phyloP scores from a whole-genome alignment of 179 eudicot genomes.

The Sideroxylon spinosum region DNA sequence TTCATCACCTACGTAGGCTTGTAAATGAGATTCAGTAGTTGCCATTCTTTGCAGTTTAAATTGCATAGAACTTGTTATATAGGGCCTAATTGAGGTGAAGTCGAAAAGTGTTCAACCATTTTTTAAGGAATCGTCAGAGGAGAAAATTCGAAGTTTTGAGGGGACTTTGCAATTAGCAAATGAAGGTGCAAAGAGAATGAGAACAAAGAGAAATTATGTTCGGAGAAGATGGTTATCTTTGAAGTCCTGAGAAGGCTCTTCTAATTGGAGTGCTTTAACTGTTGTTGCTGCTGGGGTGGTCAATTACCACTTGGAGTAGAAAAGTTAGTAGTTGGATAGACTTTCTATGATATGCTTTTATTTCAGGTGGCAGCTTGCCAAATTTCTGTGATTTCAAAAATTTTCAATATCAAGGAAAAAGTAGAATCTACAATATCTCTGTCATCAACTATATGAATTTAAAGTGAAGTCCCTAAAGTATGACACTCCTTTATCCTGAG shows the following conservation, averaged over 20 bases:
- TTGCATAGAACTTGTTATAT: not conserved
- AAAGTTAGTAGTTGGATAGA: not conserved
- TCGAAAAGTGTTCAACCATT: not conserved
- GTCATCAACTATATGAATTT: not conserved
- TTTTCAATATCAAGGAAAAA: not conserved
- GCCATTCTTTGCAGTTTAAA: not conserved
- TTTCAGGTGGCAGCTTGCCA: not conserved
- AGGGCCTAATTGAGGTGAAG: not conserved
- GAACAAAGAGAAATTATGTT: not conserved
- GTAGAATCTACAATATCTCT: too few species aligned
- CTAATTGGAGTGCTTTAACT: not conserved
- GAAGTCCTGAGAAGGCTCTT: not conserved
- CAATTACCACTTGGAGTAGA: not conserved
- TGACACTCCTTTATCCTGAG: not conserved
- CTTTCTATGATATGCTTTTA: not conserved
- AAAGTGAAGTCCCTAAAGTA: not conserved
- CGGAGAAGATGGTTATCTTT: not conserved
- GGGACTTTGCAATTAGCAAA: too few species aligned
- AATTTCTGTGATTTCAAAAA: not conserved
- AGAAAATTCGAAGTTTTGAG: not conserved
- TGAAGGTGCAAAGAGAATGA: not conserved
- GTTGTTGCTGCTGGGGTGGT: not conserved
- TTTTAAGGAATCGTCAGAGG: too few species aligned
- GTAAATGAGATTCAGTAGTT: not conserved
- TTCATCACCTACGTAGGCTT: not conserved